Conservation (phyloP, 1,139 yeast species). For the Saccharomyces hybrid region DNA sequence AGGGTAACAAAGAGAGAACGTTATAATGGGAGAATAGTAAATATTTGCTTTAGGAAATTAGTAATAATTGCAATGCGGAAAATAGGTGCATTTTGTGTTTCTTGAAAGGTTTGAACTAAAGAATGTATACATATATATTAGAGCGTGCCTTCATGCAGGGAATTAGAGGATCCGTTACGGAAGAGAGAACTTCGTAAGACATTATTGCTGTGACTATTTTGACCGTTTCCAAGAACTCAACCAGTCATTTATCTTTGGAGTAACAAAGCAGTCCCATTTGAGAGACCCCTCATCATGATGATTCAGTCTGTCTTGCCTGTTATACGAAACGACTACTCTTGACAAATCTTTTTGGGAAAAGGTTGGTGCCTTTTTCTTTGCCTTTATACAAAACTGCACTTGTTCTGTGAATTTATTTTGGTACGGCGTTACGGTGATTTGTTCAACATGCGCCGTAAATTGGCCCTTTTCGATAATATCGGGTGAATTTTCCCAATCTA, state of each 20-base stretch:
- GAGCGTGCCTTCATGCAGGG: not conserved
- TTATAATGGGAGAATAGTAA: not conserved
- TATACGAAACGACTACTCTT: not conserved
- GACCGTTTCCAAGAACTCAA: slow-evolving; percentile 3
- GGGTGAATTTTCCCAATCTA: slow-evolving; percentile 54
- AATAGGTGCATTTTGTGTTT: not conserved
- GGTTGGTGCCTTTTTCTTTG: slow-evolving; percentile 2
- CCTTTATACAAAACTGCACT: slow-evolving; percentile 8
- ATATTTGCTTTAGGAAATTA: not conserved
- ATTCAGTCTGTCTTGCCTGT: not conserved
- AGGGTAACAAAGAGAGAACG: not conserved
- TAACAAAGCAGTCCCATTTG: slow-evolving; percentile 4
- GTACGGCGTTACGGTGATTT: slow-evolving; percentile 21
- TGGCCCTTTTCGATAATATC: slow-evolving; percentile 29
- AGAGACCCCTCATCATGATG: slow-evolving; percentile 1
- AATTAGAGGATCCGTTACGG: not conserved
- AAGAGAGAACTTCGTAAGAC: not conserved
- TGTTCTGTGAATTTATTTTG: slow-evolving; percentile 12
- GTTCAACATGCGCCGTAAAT: slow-evolving; percentile 21
- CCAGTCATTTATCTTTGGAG: not conserved
- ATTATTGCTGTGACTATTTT: not conserved
- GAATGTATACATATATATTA: not conserved
- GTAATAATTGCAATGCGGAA: not conserved
- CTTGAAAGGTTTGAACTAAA: not conserved
- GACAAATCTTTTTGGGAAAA: not conserved